Base-by-base conservation (phyloP, 2,329 filamentous ascomycete genomes). In the Venturia oleaginea region DNA sequence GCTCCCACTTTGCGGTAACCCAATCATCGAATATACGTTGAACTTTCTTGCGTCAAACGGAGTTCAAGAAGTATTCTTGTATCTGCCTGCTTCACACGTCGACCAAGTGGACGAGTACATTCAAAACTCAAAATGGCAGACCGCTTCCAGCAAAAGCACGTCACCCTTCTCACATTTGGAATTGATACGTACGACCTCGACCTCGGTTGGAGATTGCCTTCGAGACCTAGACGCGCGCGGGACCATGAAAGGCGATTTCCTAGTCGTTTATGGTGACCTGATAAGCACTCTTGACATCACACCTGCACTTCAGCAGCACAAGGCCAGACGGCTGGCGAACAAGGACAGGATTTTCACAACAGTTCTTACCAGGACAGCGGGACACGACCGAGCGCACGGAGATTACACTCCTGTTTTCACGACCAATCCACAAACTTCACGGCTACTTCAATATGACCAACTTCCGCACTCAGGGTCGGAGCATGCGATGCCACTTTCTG, bases 301-400 rank as follows among this genome's bases (percentile, higher is more conserved):
- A 38, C 94, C 99, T 74, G 89, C 90, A 10, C 78, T 99, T 62
- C 85, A 86, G 3, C 86, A 86, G 63, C 94, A 99, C 75, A 86
- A 90, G 66, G 87, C 87, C 64, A 87, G 94, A 66, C 86, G 92
- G 66, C 84, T 88, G 72, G 86, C 87, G 63, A 91, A 95, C 78
- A 93, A 94, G 71, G 93, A 96, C 73, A 92, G 93, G 43, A 96
- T 97, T 76, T 97, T 99, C 94, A 99, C 94, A 3, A 89, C 97
- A 83, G 85, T 99, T 15, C 78, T 97, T 66, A 84, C 91, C 57
- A 88, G 92, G 73, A 90, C 87, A 10, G 91, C 90, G 57, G 78
- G 83, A 7, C 19, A 81, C 59, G 91, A 96, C 76, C 82, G 90
- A 63, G 92, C 91, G 34, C 93, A 93, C 75, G 82, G 86, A 1